phyloP scores from a whole-genome alignment of 2,329 filamentous ascomycete species.

The Xylariaceae sp. region DNA sequence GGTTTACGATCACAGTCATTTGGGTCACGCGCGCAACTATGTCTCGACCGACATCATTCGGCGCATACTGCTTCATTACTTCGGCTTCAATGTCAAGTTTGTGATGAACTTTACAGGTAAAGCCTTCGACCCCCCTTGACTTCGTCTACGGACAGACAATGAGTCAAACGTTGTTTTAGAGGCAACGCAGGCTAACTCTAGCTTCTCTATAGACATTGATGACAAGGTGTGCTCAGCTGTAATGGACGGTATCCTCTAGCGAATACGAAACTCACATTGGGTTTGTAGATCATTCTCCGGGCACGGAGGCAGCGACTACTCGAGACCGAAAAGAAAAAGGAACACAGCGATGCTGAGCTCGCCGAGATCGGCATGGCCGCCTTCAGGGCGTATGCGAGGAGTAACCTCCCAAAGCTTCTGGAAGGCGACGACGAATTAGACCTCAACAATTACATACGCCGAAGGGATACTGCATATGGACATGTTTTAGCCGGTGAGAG shows the following conservation, averaged over 20 bases:
- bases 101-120: constrained; percentile 78
- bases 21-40: constrained; percentile 84
- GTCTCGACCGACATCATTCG: constrained; percentile 84
- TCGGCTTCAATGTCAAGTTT: constrained; percentile 75
- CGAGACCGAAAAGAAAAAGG: constrained; percentile 70
- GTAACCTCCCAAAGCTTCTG: constrained; percentile 49
- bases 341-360: constrained; percentile 43
- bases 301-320: constrained; percentile 75
- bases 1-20: constrained; percentile 67
- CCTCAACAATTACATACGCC: constrained; percentile 44
- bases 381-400: constrained; percentile 51
- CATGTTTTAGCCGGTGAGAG: constrained; percentile 50
- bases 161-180: background rate
- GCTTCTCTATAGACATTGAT: constrained; percentile 53
- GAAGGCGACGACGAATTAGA: constrained; percentile 40
- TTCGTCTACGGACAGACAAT: background rate
- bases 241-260: constrained; percentile 51
- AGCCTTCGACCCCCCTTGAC: background rate
- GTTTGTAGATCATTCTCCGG: constrained; percentile 49
- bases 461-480: constrained; percentile 49
- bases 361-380: constrained; percentile 45
- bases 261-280: constrained; percentile 52
- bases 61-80: constrained; percentile 76
- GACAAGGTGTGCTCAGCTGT: constrained; percentile 58
- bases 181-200: constrained; percentile 5